Evolutionary conservation across 441 rosid species (phyloP).

Genomic region (Biscutella auriculata): DNA sequence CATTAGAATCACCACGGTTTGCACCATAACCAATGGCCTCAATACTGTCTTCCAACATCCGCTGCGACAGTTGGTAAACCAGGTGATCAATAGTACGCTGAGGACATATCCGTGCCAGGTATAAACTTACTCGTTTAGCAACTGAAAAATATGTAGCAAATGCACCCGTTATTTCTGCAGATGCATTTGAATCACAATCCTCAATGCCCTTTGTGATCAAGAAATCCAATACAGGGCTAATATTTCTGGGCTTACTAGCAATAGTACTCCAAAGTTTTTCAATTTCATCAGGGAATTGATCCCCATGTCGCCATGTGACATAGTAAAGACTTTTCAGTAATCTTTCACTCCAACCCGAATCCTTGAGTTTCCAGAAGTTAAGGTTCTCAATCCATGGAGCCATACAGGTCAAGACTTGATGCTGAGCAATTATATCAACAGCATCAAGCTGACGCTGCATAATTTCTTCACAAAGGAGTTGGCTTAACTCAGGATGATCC

Average conservation of each 20-base stretch:
- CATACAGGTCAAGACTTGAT: slow-evolving; percentile 98
- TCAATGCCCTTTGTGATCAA: slow-evolving; percentile 95
- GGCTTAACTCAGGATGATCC: slow-evolving; percentile 94
- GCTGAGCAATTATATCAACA: slow-evolving; percentile 97
- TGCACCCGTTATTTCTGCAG: slow-evolving; percentile 99
- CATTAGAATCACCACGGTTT: slow-evolving; percentile 56
- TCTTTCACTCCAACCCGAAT: slow-evolving; percentile 97
- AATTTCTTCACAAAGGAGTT: slow-evolving; percentile 96
- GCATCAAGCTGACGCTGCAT: slow-evolving; percentile 99
- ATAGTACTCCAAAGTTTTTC: slow-evolving; percentile 99
- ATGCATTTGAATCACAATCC: slow-evolving; percentile 98
- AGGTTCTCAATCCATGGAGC: slow-evolving; percentile 99
- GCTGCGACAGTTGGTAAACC: slow-evolving; percentile 89
- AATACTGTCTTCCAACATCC: slow-evolving; percentile 87
- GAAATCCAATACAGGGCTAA: slow-evolving; percentile 96
- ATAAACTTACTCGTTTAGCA: slow-evolving; percentile 92
- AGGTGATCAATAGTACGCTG: slow-evolving; percentile 97
- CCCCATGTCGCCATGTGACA: slow-evolving; percentile 97
- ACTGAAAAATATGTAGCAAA: slow-evolving; percentile 98
- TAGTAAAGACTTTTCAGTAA: slow-evolving; percentile 92
- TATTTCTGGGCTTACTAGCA: slow-evolving; percentile 91
- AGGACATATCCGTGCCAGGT: slow-evolving; percentile 92
- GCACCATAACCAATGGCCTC: slow-evolving; percentile 61
- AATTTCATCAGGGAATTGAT: slow-evolving; percentile 98
- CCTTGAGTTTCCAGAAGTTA: slow-evolving; percentile 97